Evolutionary conservation across 805 yeast species (phyloP), one percentile per base, ranked within the genome.

Genomic region (Saccharomyces mikatae): DNA sequence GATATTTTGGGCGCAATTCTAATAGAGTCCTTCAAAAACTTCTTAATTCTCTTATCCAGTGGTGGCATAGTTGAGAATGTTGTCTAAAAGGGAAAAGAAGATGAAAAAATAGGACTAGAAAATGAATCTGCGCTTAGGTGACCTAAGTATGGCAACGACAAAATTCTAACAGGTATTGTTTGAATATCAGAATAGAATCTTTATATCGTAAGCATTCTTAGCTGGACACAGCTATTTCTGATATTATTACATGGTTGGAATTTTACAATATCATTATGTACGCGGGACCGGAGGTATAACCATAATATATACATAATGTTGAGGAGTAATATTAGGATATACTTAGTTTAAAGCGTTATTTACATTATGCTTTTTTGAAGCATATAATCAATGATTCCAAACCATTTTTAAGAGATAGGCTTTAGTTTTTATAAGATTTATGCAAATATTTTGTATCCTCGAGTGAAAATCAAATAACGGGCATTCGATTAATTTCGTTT

Each of bases 1-100:
- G 74, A 70, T 47, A 70, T 69, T 53, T 68, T 68, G n/a, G 74
- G 74, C 2, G 74, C 74, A 10, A 69, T 62, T 55, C 74, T 58
- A 22, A 70, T 65, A 5, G 71, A 67, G 51, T 70, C 62, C 58
- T 68, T 66, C 8, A 70, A 50, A 49, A 70, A 67, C 55, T 69
- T 69, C 55, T 69, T 69, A 47, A 70, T 66, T 55, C 62, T 64
- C 49, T 70, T 70, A 55, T 70, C 73, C 52, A 70, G 55, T 41
- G 71, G 71, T 30, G 71, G 64, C 71, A 68, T 68, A 9, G 24
- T 36, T 14, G 17, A 8, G 6, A 36, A 2, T 17, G 17, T 36
- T 17, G 6, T 36, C 9, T 21, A 8, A 21, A 17, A n/a, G 22
- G 11, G 17, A 11, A 6, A 8, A 17, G 44, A 17, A 36, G 22